Evolutionary conservation across 2,329 filamentous ascomycete species (phyloP), one percentile per base, ranked within the genome.

Genomic region (Cladosporium sp.): DNA sequence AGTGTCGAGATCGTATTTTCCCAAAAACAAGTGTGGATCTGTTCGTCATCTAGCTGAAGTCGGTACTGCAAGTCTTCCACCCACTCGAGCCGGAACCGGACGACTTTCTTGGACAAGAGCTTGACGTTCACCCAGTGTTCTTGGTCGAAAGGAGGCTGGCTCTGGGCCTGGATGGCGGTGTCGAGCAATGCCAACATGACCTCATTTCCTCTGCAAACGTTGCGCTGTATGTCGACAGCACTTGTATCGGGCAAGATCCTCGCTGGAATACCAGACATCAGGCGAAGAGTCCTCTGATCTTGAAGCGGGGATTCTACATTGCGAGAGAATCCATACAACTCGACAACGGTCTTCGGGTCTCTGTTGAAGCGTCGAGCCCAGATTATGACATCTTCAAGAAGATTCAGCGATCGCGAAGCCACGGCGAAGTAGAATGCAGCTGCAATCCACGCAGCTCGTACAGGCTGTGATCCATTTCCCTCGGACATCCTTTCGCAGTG

Each of bases 351-450:
- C 9, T 66, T 51, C 3, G 70, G 66, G 63, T 77, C 75, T 19
- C 69, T 69, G 19, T 71, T 62, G 56, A 70, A 76, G 2, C 71
- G 66, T 10, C 66, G 70, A 1, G 68, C 62, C 74, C 74, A 77
- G 3, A 66, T 39, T 2, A 74, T 34, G 2, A 67, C 66, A 8
- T 72, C 65, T 25, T 62, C 63, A 20, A 68, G 68, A 2, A 74
- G n/a, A 1, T 66, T 58, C 1, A 73, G 54, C 7, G 66, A 73
- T 2, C 69, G 68, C 40, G 70, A 75, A 15, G 17, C 28, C 8
- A 54, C 51, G 9, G 51, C 39, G 15, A 54, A 32, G 7, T n/a
- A 20, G 1, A 25, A 7, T n/a, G 51, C 34, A 20, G 37, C 51
- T 6, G 9, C 36, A 13, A 54, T 28, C 39, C 51, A 45, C 4